A percentile compares a stretch with the other conserved stretches of the same genome.
phyloP scores from a whole-genome alignment of 1,284 basidiomycete genomes.

The Ganoderma meredithae region DNA sequence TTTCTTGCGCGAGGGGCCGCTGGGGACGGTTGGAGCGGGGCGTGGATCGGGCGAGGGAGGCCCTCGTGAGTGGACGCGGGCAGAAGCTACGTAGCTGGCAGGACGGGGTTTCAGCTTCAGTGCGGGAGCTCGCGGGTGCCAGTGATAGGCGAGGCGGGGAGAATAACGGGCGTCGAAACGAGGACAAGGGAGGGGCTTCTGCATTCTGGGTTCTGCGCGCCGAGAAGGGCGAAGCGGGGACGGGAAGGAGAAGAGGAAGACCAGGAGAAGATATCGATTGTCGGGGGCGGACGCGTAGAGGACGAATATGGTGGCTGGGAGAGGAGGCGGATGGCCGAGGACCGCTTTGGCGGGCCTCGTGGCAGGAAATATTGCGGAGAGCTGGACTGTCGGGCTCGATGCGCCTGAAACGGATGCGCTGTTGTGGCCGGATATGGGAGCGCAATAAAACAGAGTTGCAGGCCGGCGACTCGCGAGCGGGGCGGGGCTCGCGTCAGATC shows the following conservation, averaged over 20 bases:
- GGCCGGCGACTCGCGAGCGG: conserved; percentile 4
- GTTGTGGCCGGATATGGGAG: conserved; percentile 26
- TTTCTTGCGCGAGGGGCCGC: background rate
- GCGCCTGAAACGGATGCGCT: conserved; percentile 27
- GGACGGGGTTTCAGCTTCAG: background rate
- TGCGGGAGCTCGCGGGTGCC: background rate
- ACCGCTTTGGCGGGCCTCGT: conserved; percentile 19
- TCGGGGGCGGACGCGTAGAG: conserved; percentile 5
- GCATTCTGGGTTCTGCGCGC: background rate
- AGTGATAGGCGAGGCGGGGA: conserved; percentile 3
- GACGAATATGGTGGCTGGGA: background rate
- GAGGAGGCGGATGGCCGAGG: background rate
- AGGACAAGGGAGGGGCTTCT: background rate
- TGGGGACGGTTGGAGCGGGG: background rate
- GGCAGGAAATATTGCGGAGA: conserved; percentile 29
- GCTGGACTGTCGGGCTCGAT: conserved; percentile 27
- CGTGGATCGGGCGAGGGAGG: conserved; percentile 7
- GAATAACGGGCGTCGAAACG: background rate
- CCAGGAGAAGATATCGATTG: background rate
- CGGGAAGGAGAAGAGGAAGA: background rate
- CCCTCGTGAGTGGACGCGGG: background rate
- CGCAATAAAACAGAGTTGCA: conserved; percentile 30
- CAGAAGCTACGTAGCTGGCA: background rate
- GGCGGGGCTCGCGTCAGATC: conserved; percentile 9
- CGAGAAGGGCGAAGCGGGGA: conserved; percentile 4